Conservation (phyloP, 2,329 filamentous ascomycete genomes). For the Karstenula rhodostoma region DNA sequence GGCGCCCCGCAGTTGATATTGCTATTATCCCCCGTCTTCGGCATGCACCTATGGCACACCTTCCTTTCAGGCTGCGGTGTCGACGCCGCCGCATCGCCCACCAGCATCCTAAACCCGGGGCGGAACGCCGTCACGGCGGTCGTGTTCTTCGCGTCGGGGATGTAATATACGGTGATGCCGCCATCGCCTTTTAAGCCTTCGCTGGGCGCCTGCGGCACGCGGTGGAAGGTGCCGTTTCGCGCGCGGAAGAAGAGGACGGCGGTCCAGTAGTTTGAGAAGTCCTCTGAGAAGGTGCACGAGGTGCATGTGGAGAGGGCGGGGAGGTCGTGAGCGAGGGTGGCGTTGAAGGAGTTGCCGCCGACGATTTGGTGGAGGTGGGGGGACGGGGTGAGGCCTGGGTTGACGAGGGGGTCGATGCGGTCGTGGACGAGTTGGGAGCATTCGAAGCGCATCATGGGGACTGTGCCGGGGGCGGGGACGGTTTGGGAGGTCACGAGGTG, state of each 20-base stretch:
- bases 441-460: constrained; percentile 33
- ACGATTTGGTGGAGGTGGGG: constrained; percentile 37
- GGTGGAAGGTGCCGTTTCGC: constrained; percentile 40
- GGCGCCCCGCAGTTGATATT: constrained; percentile 34
- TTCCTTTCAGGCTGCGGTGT: constrained; percentile 20
- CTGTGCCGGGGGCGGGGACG: neutral
- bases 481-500: neutral
- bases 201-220: constrained; percentile 31
- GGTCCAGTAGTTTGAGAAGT: constrained; percentile 45
- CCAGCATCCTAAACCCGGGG: constrained; percentile 37
- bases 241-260: constrained; percentile 37
- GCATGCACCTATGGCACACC: constrained; percentile 39
- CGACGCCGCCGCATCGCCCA: constrained; percentile 37
- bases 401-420: constrained; percentile 37
- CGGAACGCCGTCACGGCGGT: constrained; percentile 68
- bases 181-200: constrained; percentile 29
- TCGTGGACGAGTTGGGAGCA: constrained; percentile 39
- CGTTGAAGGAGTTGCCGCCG: constrained; percentile 38
- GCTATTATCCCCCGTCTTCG: constrained; percentile 27
- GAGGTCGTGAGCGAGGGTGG: constrained; percentile 34
- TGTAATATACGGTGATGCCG: constrained; percentile 43
- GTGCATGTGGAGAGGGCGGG: constrained; percentile 34
- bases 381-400: constrained; percentile 31
- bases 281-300: constrained; percentile 37
- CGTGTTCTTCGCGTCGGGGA: constrained; percentile 24